A percentile compares a stretch with the other conserved stretches of the same genome.
Conservation (phyloP, 2,329 filamentous ascomycete genomes). For the Eutypella sp. region DNA sequence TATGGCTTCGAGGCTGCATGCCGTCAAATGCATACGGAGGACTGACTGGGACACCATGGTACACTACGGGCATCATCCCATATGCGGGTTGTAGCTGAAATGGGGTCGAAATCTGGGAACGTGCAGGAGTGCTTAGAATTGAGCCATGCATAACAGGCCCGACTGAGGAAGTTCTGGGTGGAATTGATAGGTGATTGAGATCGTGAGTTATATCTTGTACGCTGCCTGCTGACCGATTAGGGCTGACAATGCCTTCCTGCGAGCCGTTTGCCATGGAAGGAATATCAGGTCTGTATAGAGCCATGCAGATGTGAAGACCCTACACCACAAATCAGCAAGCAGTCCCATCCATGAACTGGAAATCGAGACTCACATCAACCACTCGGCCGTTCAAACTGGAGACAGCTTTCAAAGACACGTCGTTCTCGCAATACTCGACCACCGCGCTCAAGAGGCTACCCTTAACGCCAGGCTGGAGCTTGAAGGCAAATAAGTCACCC, state of each 20-base stretch:
- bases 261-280: constrained; percentile 13
- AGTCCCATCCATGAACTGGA: neutral
- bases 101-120: constrained; percentile 14
- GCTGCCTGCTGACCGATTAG: constrained; percentile 14
- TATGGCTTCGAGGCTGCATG: constrained; percentile 23
- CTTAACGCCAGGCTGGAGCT: constrained; percentile 34
- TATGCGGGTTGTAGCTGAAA: constrained; percentile 27
- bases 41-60: constrained; percentile 27
- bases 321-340: constrained; percentile 9
- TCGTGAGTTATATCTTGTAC: constrained; percentile 19
- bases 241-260: constrained; percentile 13
- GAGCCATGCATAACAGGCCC: constrained; percentile 14
- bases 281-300: constrained; percentile 25
- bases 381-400: constrained; percentile 34
- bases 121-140: constrained; percentile 20
- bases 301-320: constrained; percentile 24
- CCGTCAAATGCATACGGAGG: constrained; percentile 31
- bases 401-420: constrained; percentile 36
- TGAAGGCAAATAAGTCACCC: constrained; percentile 49
- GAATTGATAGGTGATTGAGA: constrained; percentile 22
- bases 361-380: constrained; percentile 28
- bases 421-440: constrained; percentile 49
- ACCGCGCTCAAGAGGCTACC: constrained; percentile 42
- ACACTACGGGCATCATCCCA: constrained; percentile 32
- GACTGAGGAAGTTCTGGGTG: constrained; percentile 17